phyloP scores from a whole-genome alignment of 2,329 filamentous ascomycete species.

The Colletotrichum tropicicola region DNA sequence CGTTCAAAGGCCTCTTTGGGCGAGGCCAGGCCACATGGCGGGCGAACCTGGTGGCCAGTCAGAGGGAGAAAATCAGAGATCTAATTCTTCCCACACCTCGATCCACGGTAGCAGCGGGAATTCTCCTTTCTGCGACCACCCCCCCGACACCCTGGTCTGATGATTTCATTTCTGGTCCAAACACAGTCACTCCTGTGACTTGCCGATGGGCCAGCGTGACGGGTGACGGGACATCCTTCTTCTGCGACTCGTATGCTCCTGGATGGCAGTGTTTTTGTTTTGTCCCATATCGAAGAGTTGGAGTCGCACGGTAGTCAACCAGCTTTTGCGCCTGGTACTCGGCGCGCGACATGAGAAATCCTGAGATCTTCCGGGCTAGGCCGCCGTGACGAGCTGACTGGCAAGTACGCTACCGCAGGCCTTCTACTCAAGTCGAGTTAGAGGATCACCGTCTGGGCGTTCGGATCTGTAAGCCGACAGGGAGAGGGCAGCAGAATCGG shows the following conservation, averaged over 20 bases:
- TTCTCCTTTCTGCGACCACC: constrained; percentile 12
- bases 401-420: neutral
- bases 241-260: neutral
- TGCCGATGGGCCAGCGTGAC: neutral
- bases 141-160: constrained; percentile 9
- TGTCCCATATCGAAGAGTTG: too few species aligned
- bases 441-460: constrained; percentile 11
- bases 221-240: neutral
- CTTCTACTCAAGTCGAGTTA: neutral
- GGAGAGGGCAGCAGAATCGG: neutral
- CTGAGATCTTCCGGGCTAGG: neutral
- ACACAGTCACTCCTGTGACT: neutral
- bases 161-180: constrained; percentile 18
- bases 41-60: constrained; percentile 1
- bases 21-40: constrained; percentile 6
- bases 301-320: too few species aligned
- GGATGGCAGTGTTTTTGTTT: too few species aligned
- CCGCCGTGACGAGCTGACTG: neutral
- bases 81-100: constrained; percentile 26
- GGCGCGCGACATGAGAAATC: too few species aligned
- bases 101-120: constrained; percentile 28
- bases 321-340: too few species aligned
- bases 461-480: constrained; percentile 7
- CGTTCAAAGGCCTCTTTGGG: neutral
- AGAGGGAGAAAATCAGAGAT: constrained; percentile 19